Conservation (phyloP, 2,329 filamentous ascomycete species). For the Aspergillus sp. region DNA sequence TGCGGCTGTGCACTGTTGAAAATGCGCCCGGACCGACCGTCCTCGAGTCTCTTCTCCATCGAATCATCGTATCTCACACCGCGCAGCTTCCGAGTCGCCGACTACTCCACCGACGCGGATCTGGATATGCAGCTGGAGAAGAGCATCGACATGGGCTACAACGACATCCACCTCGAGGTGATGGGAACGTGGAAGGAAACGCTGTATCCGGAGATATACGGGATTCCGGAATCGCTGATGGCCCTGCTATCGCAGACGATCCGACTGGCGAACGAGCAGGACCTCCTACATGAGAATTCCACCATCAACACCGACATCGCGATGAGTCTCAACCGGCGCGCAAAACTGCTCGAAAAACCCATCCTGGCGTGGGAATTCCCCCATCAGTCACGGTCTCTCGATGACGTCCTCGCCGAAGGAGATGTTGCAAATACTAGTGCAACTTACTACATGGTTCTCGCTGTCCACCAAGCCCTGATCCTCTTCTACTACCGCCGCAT, state of each 20-base stretch:
- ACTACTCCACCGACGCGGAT: constrained; percentile 18
- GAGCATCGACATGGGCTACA: constrained; percentile 14
- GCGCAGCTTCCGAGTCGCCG: constrained; percentile 20
- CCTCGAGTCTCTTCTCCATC: background rate
- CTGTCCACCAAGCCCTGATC: constrained; percentile 30
- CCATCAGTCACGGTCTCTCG: constrained; percentile 1
- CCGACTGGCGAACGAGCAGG: constrained; percentile 26
- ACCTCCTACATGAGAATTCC: constrained; percentile 4
- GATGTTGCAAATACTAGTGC: constrained; percentile 1
- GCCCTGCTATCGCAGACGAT: constrained; percentile 34
- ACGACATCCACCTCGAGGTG: constrained; percentile 29
- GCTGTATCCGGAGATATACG: constrained; percentile 30
- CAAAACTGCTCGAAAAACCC: constrained; percentile 3
- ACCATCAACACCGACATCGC: constrained; percentile 1
- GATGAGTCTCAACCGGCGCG: constrained; percentile 1
- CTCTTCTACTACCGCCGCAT: constrained; percentile 35
- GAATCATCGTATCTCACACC: constrained; percentile 4
- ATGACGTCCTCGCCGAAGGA: too few relatives aligned
- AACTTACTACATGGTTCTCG: constrained; percentile 21
- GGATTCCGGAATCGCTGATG: constrained; percentile 33
- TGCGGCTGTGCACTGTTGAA: background rate
- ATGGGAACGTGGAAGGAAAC: constrained; percentile 16
- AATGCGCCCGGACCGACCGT: background rate
- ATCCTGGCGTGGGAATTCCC: constrained; percentile 6
- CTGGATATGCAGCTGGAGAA: constrained; percentile 21